A percentile compares a stretch with the other conserved stretches of the same genome.
phyloP scores from a whole-genome alignment of 2,329 filamentous ascomycete species.

The Rhinocladiella similis region DNA sequence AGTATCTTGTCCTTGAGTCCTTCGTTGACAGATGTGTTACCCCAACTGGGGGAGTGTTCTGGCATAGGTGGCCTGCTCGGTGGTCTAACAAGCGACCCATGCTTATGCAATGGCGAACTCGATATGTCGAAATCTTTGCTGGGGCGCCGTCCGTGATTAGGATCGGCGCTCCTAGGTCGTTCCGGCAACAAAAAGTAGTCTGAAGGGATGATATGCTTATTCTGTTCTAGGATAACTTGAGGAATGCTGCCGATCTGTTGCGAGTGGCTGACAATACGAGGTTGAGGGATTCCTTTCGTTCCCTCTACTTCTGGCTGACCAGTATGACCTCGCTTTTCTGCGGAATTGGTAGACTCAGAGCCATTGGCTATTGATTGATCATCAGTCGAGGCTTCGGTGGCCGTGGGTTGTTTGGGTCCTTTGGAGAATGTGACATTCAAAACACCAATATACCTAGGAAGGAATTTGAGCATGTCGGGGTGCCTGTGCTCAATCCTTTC shows the following conservation, averaged over 20 bases:
- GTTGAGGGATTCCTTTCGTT: slow-evolving; percentile 32
- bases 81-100: not conserved
- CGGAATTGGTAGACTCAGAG: not conserved
- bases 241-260: slow-evolving; percentile 73
- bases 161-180: slow-evolving; percentile 39
- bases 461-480: slow-evolving; percentile 82
- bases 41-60: slow-evolving; percentile 66
- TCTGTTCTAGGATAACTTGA: slow-evolving; percentile 91
- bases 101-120: not conserved
- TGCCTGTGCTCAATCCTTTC: slow-evolving; percentile 92
- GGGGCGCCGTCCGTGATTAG: slow-evolving; percentile 26
- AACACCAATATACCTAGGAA: slow-evolving; percentile 88
- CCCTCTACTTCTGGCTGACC: not conserved
- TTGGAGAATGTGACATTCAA: slow-evolving; percentile 95
- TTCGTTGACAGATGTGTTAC: slow-evolving; percentile 87
- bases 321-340: not conserved
- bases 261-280: slow-evolving; percentile 70
- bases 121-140: slow-evolving; percentile 17
- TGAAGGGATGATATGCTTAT: slow-evolving; percentile 86
- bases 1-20: slow-evolving; percentile 86
- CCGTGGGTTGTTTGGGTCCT: slow-evolving; percentile 60
- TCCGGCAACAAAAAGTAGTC: slow-evolving; percentile 70
- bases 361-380: slow-evolving; percentile 4
- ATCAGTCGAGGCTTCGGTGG: not conserved
- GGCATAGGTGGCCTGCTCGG: slow-evolving; percentile 37